Conservation (phyloP, 495 filamentous ascomycete genomes). For the Bathelium albidoporum region DNA sequence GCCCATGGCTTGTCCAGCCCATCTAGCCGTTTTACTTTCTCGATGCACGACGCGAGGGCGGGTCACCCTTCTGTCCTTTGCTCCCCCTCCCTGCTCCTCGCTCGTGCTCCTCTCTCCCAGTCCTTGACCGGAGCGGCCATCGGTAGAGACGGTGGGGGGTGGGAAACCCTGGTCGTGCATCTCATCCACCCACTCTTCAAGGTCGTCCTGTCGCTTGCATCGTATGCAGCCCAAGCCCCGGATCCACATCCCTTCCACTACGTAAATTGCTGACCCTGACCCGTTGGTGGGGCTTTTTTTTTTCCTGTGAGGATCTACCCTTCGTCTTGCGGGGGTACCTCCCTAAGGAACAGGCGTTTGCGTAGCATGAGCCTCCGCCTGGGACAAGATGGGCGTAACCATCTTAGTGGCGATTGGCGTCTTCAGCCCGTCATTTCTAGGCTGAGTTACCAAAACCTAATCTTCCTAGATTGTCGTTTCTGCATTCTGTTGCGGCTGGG, state of each 20-base stretch:
- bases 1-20: neutral
- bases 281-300: conserved; percentile 2
- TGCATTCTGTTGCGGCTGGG: neutral
- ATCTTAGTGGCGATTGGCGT: conserved; percentile 2
- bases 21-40: conserved; percentile 2
- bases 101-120: too few relatives aligned
- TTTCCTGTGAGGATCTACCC: conserved; percentile 2
- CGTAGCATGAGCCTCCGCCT: conserved; percentile 2
- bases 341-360: neutral
- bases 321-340: neutral
- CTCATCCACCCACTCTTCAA: neutral
- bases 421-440: neutral
- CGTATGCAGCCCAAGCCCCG: neutral
- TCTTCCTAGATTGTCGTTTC: neutral
- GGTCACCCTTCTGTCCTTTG: neutral
- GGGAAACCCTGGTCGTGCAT: neutral
- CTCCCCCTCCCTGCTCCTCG: neutral
- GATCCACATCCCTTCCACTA: neutral
- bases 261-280: conserved; percentile 6
- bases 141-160: neutral
- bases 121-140: neutral
- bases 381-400: neutral
- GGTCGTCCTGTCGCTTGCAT: conserved; percentile 4
- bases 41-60: neutral
- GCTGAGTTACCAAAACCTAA: conserved; percentile 1